Evolutionary conservation across 345 rosid genomes (phyloP).

Genomic region (Fremontodendron californicum): DNA sequence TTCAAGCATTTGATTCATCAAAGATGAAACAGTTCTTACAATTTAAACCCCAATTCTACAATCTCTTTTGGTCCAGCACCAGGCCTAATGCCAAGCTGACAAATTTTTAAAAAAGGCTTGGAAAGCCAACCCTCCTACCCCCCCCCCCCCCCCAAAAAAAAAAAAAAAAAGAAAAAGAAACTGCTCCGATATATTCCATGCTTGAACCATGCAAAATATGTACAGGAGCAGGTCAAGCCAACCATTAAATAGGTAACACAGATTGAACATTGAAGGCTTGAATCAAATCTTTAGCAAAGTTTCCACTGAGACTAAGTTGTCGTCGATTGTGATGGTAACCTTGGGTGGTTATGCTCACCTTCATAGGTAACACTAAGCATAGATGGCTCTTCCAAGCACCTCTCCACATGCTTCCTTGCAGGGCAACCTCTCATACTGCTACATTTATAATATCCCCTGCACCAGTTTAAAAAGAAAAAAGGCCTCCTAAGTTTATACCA

Average conservation of each 20-base stretch:
- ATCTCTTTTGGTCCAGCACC: slow-evolving; percentile 20
- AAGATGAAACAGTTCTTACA: slow-evolving; percentile 30
- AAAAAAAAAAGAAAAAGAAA: not conserved
- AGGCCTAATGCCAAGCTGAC: slow-evolving; percentile 14
- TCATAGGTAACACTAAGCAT: slow-evolving; percentile 94
- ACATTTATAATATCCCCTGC: slow-evolving; percentile 96
- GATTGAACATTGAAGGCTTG: slow-evolving; percentile 21
- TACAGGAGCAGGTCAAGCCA: slow-evolving; percentile 46
- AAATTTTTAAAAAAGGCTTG: slow-evolving; percentile 8
- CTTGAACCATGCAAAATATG: slow-evolving; percentile 46
- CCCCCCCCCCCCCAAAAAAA: not conserved
- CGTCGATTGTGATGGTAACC: slow-evolving; percentile 62
- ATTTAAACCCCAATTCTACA: slow-evolving; percentile 30
- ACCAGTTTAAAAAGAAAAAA: not conserved
- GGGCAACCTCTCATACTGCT: slow-evolving; percentile 99
- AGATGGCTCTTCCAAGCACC: slow-evolving; percentile 82
- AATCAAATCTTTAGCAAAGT: slow-evolving; percentile 9
- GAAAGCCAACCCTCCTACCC: slow-evolving; percentile 25
- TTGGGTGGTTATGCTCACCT: slow-evolving; percentile 87
- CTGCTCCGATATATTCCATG: slow-evolving; percentile 31
- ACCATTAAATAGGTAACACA: not conserved
- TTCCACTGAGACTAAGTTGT: slow-evolving; percentile 29
- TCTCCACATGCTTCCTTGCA: slow-evolving; percentile 97
- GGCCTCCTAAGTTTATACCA: not conserved
- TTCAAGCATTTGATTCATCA: slow-evolving; percentile 19